Conservation (phyloP, 768 basidiomycete genomes). For the Amanita fuliginea region DNA sequence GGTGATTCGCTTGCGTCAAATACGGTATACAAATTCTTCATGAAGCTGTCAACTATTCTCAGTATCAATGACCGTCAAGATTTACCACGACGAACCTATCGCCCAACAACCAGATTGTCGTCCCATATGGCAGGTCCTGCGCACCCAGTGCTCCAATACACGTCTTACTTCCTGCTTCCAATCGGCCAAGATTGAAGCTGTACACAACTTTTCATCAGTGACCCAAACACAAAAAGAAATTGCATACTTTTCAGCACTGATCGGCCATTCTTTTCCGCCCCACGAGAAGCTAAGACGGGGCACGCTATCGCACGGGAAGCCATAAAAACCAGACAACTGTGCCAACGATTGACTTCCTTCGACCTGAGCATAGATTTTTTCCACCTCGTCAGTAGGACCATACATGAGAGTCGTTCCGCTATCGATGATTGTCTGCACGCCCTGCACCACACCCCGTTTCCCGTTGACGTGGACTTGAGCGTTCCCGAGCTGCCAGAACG, state of each 20-base stretch:
- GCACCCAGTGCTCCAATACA: not conserved
- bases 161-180: not conserved
- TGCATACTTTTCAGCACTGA: not conserved
- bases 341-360: constrained; percentile 18
- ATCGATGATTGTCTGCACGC: constrained; percentile 23
- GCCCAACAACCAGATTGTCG: not conserved
- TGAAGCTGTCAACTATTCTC: not conserved
- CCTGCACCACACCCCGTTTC: constrained; percentile 6
- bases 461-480: not conserved
- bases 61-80: too few relatives aligned
- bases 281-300: not conserved
- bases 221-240: not conserved
- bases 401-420: constrained; percentile 32
- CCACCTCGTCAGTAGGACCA: constrained; percentile 18
- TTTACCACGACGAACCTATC: not conserved
- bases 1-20: not conserved
- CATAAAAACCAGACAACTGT: constrained; percentile 10
- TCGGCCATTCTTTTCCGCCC: not conserved
- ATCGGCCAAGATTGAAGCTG: not conserved
- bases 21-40: not conserved
- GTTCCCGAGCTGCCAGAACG: not conserved
- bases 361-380: constrained; percentile 19
- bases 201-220: not conserved
- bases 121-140: not conserved
- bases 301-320: not conserved